Percentiles rank a stretch among this genome's conserved stretches.
phyloP scores from a whole-genome alignment of 1,284 basidiomycete genomes.

The Tranzscheliella williamsii region DNA sequence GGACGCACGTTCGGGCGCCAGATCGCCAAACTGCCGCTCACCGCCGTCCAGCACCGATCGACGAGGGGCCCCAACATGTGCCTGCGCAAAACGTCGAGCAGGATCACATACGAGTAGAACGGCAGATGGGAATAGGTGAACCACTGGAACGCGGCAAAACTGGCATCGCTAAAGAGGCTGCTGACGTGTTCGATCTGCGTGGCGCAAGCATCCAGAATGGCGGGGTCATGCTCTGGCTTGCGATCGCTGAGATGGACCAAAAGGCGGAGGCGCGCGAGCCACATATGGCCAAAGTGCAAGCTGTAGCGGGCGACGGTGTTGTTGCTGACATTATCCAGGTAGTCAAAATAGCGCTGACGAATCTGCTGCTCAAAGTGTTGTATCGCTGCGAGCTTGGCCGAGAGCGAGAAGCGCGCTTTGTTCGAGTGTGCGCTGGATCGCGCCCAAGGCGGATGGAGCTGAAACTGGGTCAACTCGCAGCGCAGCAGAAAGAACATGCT shows the following conservation, averaged over 20 bases:
- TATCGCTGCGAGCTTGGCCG: too few species aligned
- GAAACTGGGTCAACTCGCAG: too few species aligned
- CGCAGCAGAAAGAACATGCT: too few species aligned
- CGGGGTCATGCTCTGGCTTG: conserved; percentile 2
- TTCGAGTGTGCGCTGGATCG: too few species aligned
- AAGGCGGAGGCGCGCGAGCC: too few species aligned
- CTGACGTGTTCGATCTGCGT: conserved; percentile 2
- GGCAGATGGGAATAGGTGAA: conserved; percentile 9
- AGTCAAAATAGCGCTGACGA: too few species aligned
- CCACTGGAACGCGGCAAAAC: conserved; percentile 6
- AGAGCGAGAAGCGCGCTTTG: too few species aligned
- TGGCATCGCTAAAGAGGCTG: neutral
- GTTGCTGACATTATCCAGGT: too few species aligned
- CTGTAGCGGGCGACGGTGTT: too few species aligned
- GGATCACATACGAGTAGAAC: conserved; percentile 9
- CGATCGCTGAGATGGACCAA: conserved; percentile 10
- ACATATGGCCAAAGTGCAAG: too few species aligned
- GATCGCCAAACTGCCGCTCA: conserved; percentile 4
- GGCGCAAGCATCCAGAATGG: conserved; percentile 1
- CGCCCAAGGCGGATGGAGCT: too few species aligned
- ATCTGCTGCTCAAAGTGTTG: too few species aligned
- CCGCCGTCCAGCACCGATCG: conserved; percentile 4
- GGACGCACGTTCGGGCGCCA: conserved; percentile 10
- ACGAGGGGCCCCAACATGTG: conserved; percentile 4
- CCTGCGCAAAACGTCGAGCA: conserved; percentile 7